Evolutionary conservation across 306 rosid genomes (phyloP), one percentile per base, ranked within the genome.

Genomic region (Gastrolobium villosum): DNA sequence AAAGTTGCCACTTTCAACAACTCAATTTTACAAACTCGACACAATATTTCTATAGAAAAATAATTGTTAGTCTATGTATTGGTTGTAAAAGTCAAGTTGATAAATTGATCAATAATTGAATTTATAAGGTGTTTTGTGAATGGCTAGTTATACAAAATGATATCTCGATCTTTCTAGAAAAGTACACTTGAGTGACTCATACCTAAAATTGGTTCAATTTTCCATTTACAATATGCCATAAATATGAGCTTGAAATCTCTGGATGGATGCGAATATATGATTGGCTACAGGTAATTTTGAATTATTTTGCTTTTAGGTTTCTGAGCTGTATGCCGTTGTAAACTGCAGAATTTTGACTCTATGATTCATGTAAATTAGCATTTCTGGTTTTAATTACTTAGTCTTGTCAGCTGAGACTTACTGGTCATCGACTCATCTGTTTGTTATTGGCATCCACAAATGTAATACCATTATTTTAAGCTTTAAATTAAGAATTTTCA

Each of bases 251-350:
- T 65, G 62, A 50, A 80, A 13, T 73, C 35, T 65, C 5, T 67
- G 26, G 26, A 20, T 20, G 26, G 26, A 20, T 20, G 26, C 26
- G 0, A 20, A 20, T 20, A 20, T 1, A 20, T 20, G 84, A 26
- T 67, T 30, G 84, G 80, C 39, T 57, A 45, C 7, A 14, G 30
- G 84, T 56, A 36, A 48, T 59, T 66, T 26, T 81, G 65, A 66
- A n/a, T 26, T 65, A 7, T 30, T 67, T 74, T 37, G 70, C 26
- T 20, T 20, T 20, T 20, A 20, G 26, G 26, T 20, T 20, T 20
- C 26, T 20, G 26, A 20, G 26, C 26, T 0, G 26, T 20, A 20
- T 20, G 0, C 26, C 26, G 26, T n/a, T n/a, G n/a, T 20, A 20
- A 20, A 20, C 26, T 20, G 26, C 26, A 20, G 26, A 20, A 20